Evolutionary conservation across 2,329 filamentous ascomycete species (phyloP), one percentile per base, ranked within the genome.

Genomic region (Aspergillus amoenus): DNA sequence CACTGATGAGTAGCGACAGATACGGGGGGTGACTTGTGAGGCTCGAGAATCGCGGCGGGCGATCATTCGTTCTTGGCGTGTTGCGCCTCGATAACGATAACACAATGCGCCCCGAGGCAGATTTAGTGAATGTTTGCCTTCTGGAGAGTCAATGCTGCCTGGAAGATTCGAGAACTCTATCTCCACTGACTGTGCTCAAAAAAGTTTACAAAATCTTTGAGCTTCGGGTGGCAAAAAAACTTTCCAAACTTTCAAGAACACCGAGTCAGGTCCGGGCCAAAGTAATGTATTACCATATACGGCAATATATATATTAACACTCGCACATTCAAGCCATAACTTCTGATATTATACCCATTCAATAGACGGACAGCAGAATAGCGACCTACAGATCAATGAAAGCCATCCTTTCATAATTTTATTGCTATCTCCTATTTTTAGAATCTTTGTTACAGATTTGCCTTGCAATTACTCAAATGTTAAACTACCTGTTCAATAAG

Each of bases 21-120:
- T 32, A 12, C 27, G 6, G 11, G 48, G 22, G 41, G 17, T 18
- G 32, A 24, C 43, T 45, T 27, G 39, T 43, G 42, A 52, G 50
- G 49, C 42, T 45, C 50, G 24, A 51, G 15, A 45, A n/a, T 34
- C 48, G 39, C 37, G 41, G 13, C 18, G 32, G 24, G 30, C 24
- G 27, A 52, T 46, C 51, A 17, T 40, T 46, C 43, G 15, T 22
- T 53, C 51, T 53, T 47, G 43, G 51, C 51, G 51, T n/a, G 51
- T 52, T 47, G 34, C 15, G 46, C 46, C 37, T 51, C n/a, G 39
- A 43, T 30, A 43, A 34, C 17, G 12, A 22, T 32, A 42, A 51
- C 47, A 48, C 34, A 6, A 27, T 47, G 44, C 27, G n/a, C 12
- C 22, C 30, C 44, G 13, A n/a, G 44, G 30, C 44, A 21, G 27